Percentiles rank a stretch among this genome's conserved stretches.
Conservation (phyloP, 2,329 filamentous ascomycete species). For the Fusarium robinianum region DNA sequence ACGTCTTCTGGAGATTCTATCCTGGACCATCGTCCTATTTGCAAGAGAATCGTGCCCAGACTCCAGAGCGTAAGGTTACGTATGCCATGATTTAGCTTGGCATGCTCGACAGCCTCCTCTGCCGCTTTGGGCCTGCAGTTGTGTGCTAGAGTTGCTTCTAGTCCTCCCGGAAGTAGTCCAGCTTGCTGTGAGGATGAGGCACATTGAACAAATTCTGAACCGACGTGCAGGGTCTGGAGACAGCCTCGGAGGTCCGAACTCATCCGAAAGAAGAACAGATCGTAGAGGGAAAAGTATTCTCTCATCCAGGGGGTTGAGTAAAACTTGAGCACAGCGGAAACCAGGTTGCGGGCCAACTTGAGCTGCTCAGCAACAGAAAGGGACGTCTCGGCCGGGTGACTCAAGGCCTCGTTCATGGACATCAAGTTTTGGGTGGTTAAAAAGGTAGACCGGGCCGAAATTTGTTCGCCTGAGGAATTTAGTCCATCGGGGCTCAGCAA, state of each 20-base stretch:
- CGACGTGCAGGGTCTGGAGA: not conserved
- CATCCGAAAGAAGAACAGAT: conserved; percentile 1
- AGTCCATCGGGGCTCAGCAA: not conserved
- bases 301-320: conserved; percentile 7
- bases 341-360: not conserved
- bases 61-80: conserved; percentile 6
- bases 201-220: not conserved
- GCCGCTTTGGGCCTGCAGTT: too few relatives aligned
- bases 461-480: too few relatives aligned
- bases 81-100: not conserved
- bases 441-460: too few relatives aligned
- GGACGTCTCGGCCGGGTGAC: not conserved
- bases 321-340: conserved; percentile 2
- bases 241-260: not conserved
- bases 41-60: not conserved
- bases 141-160: too few relatives aligned
- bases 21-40: conserved; percentile 1
- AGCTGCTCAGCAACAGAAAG: conserved; percentile 2
- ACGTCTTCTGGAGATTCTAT: conserved; percentile 3
- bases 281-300: not conserved
- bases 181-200: too few relatives aligned
- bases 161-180: too few relatives aligned
- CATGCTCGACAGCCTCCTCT: not conserved
- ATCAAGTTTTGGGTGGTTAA: not conserved
- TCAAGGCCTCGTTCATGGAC: not conserved